Base-by-base conservation (phyloP, 208 protist genomes). In the Vickermania ingenoplastis region DNA sequence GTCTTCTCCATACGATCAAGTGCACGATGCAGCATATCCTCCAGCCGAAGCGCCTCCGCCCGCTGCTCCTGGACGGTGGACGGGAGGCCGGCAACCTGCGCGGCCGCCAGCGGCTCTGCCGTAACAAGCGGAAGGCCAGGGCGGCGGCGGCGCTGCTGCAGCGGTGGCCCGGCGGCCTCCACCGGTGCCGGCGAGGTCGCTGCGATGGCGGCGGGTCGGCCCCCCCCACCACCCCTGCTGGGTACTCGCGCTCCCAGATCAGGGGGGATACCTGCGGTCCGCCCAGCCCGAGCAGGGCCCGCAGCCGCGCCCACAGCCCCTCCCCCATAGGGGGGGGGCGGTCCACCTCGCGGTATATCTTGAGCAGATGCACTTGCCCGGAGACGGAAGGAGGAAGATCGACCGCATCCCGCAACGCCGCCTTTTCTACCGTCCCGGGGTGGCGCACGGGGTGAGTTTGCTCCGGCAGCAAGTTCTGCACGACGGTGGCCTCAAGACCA, bases 1-100 rank as follows among this genome's bases (percentile, higher is more conserved):
- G 79, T 90, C 30, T 90, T 69, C 63, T 94, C 87, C 41, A 94
- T 77, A 13, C 71, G 63, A 28, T 90, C 67, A 1, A 94, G 79
- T 1, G 63, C 41, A 53, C 70, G 54, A 65, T 94, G 87, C 13
- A 94, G 61, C 21, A 41, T n/a, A 50, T 69, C 71, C 57, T 89
- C 83, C 1, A 72, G 55, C 66, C 79, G 63, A n/a, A 89, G 63
- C 23, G 91, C 26, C 61, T 77, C 80, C 25, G 49, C 71, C 4
- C 87, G 81, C n/a, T 94, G 76, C 31, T 66, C 75, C 14, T 56
- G 59, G 45, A 85, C 86, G 1, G 31, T 57, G 1, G 66, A 51
- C 24, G 82, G 80, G 14, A 91, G 65, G 22, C 21, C 26, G 1
- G 53, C 58, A 22, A 71, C 73, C 24, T 63, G 63, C n/a, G 61